Evolutionary conservation across 495 filamentous ascomycete genomes (phyloP), one percentile per base, ranked within the genome.

Genomic region (Letharia lupina): DNA sequence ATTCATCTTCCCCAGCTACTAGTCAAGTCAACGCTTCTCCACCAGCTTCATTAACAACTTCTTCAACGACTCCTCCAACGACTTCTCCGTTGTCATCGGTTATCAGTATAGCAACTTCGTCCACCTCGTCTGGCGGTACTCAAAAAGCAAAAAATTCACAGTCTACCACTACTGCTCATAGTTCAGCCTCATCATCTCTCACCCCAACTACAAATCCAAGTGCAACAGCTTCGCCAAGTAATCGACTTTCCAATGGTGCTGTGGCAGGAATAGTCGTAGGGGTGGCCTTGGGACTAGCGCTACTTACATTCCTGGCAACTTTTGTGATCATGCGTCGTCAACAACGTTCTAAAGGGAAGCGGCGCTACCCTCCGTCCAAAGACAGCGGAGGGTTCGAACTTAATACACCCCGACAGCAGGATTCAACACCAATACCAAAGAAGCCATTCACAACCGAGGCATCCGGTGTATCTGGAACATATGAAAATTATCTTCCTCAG

Each of bases 221-320:
- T 28, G 23, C 23, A 28, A 28, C 23, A 28, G 23, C 23, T 28
- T 28, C 23, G 23, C 23, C 23, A 28, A 28, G 23, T 20, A 8
- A 57, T 40, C 20, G 63, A 61, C 35, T 68, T 35, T 68, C 64
- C 56, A 67, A 57, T n/a, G 73, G 73, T 10, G 64, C 71, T 4
- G 70, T 77, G 20, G 76, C 76, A 35, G 76, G 76, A 7, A 71
- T 69, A 3, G 71, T 76, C 42, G 65, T 77, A 16, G 76, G 71
- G 1, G 69, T 69, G 12, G 70, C 76, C 45, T 37, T 73, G 11
- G 76, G 73, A 6, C 62, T 70, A 3, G 73, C 70, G 18, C 45
- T 78, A 8, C 35, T 78, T 4, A 72, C 74, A 1, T 70, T 75
- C 11, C 59, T 78, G 10, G 54, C 65, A n/a, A 72, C 68, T 9